These are phyloP conservation scores for Agroathelia rolfsii DNA, from an alignment of 1,284 basidiomycete genomes.

Conservation along the genomic window DNA sequence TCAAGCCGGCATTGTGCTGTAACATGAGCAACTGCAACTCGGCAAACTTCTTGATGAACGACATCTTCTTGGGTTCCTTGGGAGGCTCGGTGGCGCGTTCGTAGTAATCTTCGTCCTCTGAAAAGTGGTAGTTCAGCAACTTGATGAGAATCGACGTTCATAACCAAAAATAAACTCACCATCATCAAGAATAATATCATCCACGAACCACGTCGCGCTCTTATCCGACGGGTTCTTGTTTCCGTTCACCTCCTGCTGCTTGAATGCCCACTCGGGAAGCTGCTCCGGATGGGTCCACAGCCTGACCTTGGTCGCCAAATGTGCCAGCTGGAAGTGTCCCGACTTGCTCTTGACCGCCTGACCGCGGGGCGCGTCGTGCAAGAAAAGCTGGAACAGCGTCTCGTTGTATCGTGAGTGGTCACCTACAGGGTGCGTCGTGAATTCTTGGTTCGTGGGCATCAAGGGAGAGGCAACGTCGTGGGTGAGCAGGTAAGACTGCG, in stretches of 20 bases:
- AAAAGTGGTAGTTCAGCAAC: conserved; percentile 8
- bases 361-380: conserved; percentile 67
- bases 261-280: conserved; percentile 93
- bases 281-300: conserved; percentile 87
- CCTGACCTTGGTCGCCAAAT: conserved; percentile 83
- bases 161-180: conserved; percentile 32
- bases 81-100: conserved; percentile 43
- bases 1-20: conserved; percentile 95
- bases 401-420: conserved; percentile 73
- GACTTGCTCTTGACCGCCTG: conserved; percentile 87
- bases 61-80: conserved; percentile 72
- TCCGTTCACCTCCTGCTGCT: conserved; percentile 97
- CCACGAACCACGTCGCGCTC: conserved; percentile 81
- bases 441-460: conserved; percentile 98
- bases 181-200: conserved; percentile 71
- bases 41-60: conserved; percentile 90
- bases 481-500: conserved; percentile 77
- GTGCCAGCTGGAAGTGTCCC: conserved; percentile 82
- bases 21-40: conserved; percentile 95
- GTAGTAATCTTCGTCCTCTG: conserved; percentile 47
- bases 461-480: conserved; percentile 97
- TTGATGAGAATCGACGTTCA: conserved; percentile 1
- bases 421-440: conserved; percentile 81
- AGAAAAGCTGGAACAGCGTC: conserved; percentile 72
- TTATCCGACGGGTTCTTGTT: conserved; percentile 88